Evolutionary conservation across 768 basidiomycete genomes (phyloP).

Genomic region (Suillus clintonianus): DNA sequence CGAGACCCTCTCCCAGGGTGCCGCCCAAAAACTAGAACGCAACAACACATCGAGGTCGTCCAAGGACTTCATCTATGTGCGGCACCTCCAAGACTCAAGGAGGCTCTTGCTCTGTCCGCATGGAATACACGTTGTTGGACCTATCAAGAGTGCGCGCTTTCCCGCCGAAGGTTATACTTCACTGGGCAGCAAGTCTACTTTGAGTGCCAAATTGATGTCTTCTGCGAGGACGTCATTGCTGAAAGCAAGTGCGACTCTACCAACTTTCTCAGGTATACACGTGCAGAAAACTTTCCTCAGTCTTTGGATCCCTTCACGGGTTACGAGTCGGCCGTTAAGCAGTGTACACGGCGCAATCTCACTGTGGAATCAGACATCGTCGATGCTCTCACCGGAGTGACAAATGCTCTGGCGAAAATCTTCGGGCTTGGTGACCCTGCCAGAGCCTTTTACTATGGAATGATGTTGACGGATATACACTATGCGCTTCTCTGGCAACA

Average conservation of each 20-base stretch:
- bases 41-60: conserved; percentile 19
- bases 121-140: conserved; percentile 27
- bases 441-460: not conserved
- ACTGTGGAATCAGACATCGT: not conserved
- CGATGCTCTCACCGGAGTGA: not conserved
- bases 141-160: conserved; percentile 20
- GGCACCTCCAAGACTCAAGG: conserved; percentile 16
- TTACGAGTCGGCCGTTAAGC: not conserved
- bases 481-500: conserved; percentile 23
- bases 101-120: conserved; percentile 7
- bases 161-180: conserved; percentile 21
- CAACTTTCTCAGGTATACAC: not conserved
- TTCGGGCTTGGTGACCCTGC: not conserved
- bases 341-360: not conserved
- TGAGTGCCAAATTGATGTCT: conserved; percentile 19
- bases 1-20: conserved; percentile 15
- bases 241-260: conserved; percentile 12
- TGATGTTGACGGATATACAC: conserved; percentile 12
- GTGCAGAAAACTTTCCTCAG: not conserved
- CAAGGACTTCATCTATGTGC: conserved; percentile 21
- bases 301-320: not conserved
- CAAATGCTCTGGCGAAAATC: not conserved
- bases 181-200: conserved; percentile 24
- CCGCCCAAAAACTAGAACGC: conserved; percentile 8
- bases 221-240: conserved; percentile 23